Base-by-base conservation (phyloP, 495 filamentous ascomycete species). In the Aspergillus baeticus region DNA sequence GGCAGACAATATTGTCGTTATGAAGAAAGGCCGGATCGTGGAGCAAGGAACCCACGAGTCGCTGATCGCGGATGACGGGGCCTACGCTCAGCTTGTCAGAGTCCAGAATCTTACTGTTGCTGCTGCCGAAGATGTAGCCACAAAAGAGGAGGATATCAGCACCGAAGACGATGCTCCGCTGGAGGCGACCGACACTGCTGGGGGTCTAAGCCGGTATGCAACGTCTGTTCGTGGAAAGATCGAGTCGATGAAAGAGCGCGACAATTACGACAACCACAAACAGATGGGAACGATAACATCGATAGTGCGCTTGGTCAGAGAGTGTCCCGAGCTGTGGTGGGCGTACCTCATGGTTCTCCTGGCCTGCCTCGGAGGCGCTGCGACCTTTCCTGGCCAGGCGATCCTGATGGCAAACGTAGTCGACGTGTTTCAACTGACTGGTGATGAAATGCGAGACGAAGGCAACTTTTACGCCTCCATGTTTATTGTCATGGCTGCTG, bases 1-100 rank as follows among this genome's bases (percentile, higher is more conserved):
- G 54, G 93, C 92, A 0, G 86, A 96, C 65, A 98, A 96, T 64
- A 98, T 98, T 55, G 91, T 97, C n/a, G 91, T 96, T 60, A 91
- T 98, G 85, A 79, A 83, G 10, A 73, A 87, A 50, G 94, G 94
- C 41, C 67, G 78, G 17, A 95, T 97, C 55, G 79, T 94, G 14
- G 94, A 98, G 65, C 91, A 92, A 70, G 91, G 91, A 47, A 88
- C 82, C 2, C 91, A 96, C 63, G 80, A 90, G 48, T 76, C 85
- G 11, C 77, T 96, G 10, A 65, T 95, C 3, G 79, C 68, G 20
- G 68, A 62, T 13, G 67, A 77, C 31, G 81, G 80, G 29, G 83
- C 88, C 5, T 96, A 96, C 69, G 84, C 81, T 62, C 84, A 81
- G 31, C 80, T 96, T 10, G 89, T 95, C 14, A 88, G 87, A 56